Base-by-base conservation (phyloP, 805 yeast genomes). In the Peterozyma toletana region DNA sequence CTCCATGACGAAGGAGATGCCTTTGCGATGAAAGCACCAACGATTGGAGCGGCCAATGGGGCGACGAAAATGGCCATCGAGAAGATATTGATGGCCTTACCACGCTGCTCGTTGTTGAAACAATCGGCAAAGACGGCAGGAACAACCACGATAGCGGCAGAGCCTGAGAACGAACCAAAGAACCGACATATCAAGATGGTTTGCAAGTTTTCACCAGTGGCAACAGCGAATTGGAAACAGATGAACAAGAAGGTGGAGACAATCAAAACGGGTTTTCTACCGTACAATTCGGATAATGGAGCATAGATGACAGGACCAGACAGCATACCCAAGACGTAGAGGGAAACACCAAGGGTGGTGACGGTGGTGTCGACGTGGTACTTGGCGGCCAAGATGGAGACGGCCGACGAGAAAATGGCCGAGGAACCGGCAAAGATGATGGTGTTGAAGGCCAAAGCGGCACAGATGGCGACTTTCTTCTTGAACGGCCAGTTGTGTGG, bases 241-340 rank as follows among this genome's bases (percentile, higher is more conserved):
- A 73, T 64, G 56, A 77, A 75, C 1, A 82, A 74, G 37, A 86
- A 66, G 3, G 73, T 60, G 3, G 89, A 76, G 2, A 78, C 48
- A 2, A 83, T 50, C 41, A 85, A 53, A n/a, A 86, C 79, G 15
- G 73, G 63, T 58, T 76, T 75, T 61, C 95, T 75, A 44, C 95
- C 93, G 50, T 71, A 81, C 34, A 83, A 54, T 60, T 85, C 95
- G n/a, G 91, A 82, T 35, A 85, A 59, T 7, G 96, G 96, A 29
- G 95, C 96, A 87, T 93, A 90, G 35, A 87, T 55, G 42, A 89
- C 69, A 3, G 98, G 97, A 16, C 97, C 96, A 1, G 87, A 74
- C 1, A 96, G 96, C 63, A 89, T 90, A 11, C 97, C 98, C 38
- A 88, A 62, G 15, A 90, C 96, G 53, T 78, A 90, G 17, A 89